Conservation (phyloP, 352 stramenopile genomes). For the Pythium phragmiticola region DNA sequence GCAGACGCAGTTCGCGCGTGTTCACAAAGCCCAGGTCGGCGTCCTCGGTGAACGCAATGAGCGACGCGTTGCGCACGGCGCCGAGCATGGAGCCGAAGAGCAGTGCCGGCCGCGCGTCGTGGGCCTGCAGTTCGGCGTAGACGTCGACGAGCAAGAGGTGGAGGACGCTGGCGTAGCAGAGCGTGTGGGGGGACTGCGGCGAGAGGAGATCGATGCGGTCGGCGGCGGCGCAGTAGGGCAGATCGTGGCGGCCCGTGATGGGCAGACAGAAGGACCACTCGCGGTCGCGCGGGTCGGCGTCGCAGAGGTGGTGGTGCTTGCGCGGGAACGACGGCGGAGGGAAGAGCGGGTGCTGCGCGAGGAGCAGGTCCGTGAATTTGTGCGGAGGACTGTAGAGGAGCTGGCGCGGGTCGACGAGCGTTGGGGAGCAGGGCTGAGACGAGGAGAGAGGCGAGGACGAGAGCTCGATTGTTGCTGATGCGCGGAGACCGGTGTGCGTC, state of each 20-base stretch:
- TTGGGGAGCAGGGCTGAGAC: constrained; percentile 3
- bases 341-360: constrained; percentile 5
- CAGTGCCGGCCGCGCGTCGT: constrained; percentile 32
- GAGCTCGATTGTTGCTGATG: not conserved
- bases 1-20: constrained; percentile 18
- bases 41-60: constrained; percentile 59
- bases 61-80: constrained; percentile 42
- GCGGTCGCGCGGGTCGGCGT: constrained; percentile 8
- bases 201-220: constrained; percentile 51
- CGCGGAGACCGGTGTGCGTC: not conserved
- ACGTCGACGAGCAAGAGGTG: constrained; percentile 58
- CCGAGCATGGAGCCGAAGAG: constrained; percentile 49
- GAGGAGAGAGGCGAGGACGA: not conserved
- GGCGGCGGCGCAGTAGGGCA: constrained; percentile 37
- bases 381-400: constrained; percentile 7
- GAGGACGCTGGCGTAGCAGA: constrained; percentile 49
- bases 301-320: constrained; percentile 24
- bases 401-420: constrained; percentile 7
- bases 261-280: constrained; percentile 48
- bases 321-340: constrained; percentile 27
- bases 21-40: constrained; percentile 42
- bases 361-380: constrained; percentile 21
- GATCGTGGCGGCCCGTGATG: constrained; percentile 45
- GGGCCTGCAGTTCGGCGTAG: constrained; percentile 38
- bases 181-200: constrained; percentile 26